Evolutionary conservation across 495 filamentous ascomycete species (phyloP).

Genomic region (Evernia prunastri): DNA sequence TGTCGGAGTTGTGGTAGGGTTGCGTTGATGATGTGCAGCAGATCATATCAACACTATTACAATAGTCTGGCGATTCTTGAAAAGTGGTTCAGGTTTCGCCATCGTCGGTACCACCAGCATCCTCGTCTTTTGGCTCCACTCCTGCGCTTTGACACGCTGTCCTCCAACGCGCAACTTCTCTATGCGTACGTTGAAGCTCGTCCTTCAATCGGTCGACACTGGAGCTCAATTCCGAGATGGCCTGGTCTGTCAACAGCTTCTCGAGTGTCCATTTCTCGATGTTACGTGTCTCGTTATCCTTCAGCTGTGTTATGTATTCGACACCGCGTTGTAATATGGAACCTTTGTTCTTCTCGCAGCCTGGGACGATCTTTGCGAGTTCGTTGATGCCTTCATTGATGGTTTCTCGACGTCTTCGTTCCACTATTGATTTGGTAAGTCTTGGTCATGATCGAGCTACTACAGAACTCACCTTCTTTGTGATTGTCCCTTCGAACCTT

Average conservation of each 20-base stretch:
- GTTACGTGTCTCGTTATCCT: constrained; percentile 87
- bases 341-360: constrained; percentile 98
- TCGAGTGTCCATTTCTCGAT: constrained; percentile 96
- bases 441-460: constrained; percentile 1
- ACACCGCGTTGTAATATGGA: constrained; percentile 93
- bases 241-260: constrained; percentile 90
- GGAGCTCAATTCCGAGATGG: constrained; percentile 79
- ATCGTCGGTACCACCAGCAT: constrained; percentile 14
- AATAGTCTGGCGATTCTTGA: neutral
- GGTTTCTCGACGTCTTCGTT: constrained; percentile 92
- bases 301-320: constrained; percentile 86
- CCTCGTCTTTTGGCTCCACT: constrained; percentile 36
- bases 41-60: neutral
- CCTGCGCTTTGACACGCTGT: constrained; percentile 71
- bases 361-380: constrained; percentile 92
- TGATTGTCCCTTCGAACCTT: constrained; percentile 96
- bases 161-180: constrained; percentile 81
- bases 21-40: neutral
- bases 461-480: constrained; percentile 74
- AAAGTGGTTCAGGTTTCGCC: constrained; percentile 8
- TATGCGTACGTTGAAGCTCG: constrained; percentile 64
- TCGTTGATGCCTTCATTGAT: constrained; percentile 99
- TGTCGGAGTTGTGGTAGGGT: neutral
- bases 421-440: constrained; percentile 50
- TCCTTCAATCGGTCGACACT: constrained; percentile 86